phyloP scores from a whole-genome alignment of 768 basidiomycete genomes.

The Hirschioporus abietinus region DNA sequence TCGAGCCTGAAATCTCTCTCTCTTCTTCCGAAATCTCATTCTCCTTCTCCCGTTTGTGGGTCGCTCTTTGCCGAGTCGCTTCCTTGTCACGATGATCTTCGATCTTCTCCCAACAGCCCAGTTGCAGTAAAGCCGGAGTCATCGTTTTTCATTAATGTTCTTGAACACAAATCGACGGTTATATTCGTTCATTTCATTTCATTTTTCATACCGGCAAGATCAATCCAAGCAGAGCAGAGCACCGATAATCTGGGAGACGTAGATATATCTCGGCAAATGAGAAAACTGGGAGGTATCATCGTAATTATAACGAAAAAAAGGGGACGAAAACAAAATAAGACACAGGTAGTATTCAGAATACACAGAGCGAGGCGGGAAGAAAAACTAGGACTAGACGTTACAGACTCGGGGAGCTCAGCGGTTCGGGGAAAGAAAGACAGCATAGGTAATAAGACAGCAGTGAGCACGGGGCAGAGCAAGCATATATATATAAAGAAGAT shows the following conservation, averaged over 20 bases:
- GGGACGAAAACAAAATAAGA: not conserved
- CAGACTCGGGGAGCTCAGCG: not conserved
- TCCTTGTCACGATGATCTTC: no score
- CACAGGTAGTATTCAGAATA: not conserved
- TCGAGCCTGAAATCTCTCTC: no score
- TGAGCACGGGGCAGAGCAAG: slow-evolving; percentile 22
- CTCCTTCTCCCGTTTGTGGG: slow-evolving; percentile 43
- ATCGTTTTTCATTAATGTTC: no score
- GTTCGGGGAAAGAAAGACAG: slow-evolving; percentile 6
- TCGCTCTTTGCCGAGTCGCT: no score
- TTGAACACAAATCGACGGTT: no score
- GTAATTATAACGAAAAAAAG: not conserved
- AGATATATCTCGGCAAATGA: no score
- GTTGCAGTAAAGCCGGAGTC: no score
- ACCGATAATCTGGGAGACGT: no score
- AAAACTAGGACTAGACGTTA: not conserved
- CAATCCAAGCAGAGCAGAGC: no score
- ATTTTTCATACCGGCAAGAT: slow-evolving; percentile 62
- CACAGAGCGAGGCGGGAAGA: not conserved
- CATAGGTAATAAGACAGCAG: slow-evolving; percentile 27
- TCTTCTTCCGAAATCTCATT: slow-evolving; percentile 71
- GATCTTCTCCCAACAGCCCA: slow-evolving; percentile 70
- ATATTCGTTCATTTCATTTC: no score
- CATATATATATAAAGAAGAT: slow-evolving; percentile 15
- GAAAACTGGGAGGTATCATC: not conserved